These are phyloP conservation scores for Sinapis alba DNA, from an alignment of 441 rosid species.

Conservation along the genomic window DNA sequence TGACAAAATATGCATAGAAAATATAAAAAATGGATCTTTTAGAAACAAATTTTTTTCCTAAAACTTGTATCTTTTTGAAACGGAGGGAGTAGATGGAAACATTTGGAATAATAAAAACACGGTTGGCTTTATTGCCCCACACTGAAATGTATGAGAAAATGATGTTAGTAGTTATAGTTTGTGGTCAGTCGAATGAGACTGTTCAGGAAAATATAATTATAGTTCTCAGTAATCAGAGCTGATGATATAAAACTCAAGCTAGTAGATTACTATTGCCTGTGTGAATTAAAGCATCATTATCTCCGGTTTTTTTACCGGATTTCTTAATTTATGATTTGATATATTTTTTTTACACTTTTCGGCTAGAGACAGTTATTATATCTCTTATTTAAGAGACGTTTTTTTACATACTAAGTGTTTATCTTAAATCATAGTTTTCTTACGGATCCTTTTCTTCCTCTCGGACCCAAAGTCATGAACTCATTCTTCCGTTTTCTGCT, in stretches of 20 bases:
- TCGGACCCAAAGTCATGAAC: neutral
- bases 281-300: no score
- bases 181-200: conserved; percentile 30
- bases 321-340: no score
- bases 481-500: no score
- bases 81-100: conserved; percentile 8
- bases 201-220: conserved; percentile 1
- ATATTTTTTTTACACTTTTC: no score
- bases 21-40: no score
- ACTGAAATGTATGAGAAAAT: conserved; percentile 30
- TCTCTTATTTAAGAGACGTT: no score
- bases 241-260: neutral
- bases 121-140: conserved; percentile 37
- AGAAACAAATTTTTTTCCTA: no score
- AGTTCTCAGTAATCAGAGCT: neutral
- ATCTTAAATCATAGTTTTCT: neutral
- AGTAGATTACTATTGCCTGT: neutral
- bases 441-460: neutral
- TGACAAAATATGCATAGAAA: no score
- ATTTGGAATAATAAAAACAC: conserved; percentile 29
- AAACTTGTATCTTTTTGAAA: no score
- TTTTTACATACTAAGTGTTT: neutral
- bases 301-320: no score
- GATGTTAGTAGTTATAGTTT: conserved; percentile 35
- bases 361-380: no score